A percentile compares a stretch with the other conserved stretches of the same genome.
phyloP scores from a whole-genome alignment of 768 basidiomycete species.

The Multifurca ochricompacta region DNA sequence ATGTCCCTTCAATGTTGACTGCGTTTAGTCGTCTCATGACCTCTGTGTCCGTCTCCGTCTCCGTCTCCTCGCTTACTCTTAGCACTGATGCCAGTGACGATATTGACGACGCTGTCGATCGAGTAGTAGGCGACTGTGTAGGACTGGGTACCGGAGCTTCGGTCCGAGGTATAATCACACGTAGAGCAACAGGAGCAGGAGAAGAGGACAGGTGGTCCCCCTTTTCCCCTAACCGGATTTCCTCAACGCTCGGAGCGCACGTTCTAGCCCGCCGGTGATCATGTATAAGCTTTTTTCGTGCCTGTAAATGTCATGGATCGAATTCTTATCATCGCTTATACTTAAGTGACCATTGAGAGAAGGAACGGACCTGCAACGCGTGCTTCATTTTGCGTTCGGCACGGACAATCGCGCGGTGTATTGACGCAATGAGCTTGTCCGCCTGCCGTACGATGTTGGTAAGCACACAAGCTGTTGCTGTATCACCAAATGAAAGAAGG shows the following conservation, averaged over 20 bases:
- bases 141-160: background rate
- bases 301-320: background rate
- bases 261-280: conserved; percentile 11
- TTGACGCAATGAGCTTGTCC: conserved; percentile 7
- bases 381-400: conserved; percentile 15
- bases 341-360: conserved; percentile 1
- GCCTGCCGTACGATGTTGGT: background rate
- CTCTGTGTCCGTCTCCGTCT: conserved; percentile 38
- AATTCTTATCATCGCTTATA: background rate
- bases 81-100: conserved; percentile 43
- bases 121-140: conserved; percentile 23
- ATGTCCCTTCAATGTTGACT: conserved; percentile 54
- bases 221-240: background rate
- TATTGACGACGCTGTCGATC: conserved; percentile 37
- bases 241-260: background rate
- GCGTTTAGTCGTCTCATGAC: conserved; percentile 38
- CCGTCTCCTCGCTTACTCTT: conserved; percentile 57
- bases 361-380: conserved; percentile 15
- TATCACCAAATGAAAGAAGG: background rate
- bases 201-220: background rate
- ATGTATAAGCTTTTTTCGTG: conserved; percentile 5
- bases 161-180: conserved; percentile 13
- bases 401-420: conserved; percentile 9
- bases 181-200: too few relatives aligned
- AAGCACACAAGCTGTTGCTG: background rate